Percentiles rank a stretch among this genome's conserved stretches.
These are phyloP conservation scores for Microcyclosporella mali DNA, from an alignment of 2,329 filamentous ascomycete species.

Conservation along the genomic window DNA sequence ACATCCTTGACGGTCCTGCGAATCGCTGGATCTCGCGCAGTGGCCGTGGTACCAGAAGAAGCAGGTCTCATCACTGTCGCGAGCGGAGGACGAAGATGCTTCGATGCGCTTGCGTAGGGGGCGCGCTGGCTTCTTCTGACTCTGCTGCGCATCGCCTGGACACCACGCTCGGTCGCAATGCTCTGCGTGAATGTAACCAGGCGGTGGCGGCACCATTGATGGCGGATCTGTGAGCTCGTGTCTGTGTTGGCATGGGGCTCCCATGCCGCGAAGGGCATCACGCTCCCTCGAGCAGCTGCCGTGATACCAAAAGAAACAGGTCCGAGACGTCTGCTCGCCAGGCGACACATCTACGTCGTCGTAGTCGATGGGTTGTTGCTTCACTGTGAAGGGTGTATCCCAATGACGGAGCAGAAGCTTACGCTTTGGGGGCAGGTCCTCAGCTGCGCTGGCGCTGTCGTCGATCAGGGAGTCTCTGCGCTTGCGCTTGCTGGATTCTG, in stretches of 20 bases:
- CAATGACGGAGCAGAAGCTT: too few relatives aligned
- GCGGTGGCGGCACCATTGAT: neutral
- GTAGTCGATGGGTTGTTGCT: slow-evolving; percentile 1
- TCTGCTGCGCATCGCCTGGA: neutral
- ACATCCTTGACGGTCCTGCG: slow-evolving; percentile 5
- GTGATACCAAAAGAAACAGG: slow-evolving; percentile 10
- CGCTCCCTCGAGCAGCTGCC: neutral
- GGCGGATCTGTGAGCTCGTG: slow-evolving; percentile 2
- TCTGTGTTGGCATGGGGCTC: neutral
- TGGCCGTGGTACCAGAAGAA: slow-evolving; percentile 21
- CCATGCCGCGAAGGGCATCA: neutral
- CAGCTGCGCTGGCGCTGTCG: neutral
- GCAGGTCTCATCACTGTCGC: slow-evolving; percentile 7
- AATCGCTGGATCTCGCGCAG: slow-evolving; percentile 8
- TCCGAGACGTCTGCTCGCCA: neutral
- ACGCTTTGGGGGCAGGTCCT: neutral
- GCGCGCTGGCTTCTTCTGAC: neutral
- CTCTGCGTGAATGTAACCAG: neutral
- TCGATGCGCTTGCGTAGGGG: neutral
- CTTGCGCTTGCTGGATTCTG: neutral
- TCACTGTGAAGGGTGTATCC: too few relatives aligned
- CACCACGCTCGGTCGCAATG: slow-evolving; percentile 1
- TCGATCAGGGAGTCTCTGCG: neutral
- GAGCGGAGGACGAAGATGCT: neutral
- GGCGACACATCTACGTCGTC: slow-evolving; percentile 1